phyloP scores from a whole-genome alignment of 768 basidiomycete species.

The Kwoniella sp. region DNA sequence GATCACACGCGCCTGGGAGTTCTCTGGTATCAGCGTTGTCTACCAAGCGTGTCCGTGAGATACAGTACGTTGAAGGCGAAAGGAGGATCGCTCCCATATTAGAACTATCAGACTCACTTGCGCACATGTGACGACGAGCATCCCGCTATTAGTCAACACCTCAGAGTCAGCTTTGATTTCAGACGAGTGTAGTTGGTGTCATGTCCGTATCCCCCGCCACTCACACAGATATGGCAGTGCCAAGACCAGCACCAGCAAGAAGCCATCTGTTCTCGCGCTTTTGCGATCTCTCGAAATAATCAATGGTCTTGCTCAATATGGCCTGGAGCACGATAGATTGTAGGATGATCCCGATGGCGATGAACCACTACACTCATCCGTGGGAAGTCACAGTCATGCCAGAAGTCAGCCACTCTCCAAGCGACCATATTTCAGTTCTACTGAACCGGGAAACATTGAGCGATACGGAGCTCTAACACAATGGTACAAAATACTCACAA shows the following conservation, averaged over 20 bases:
- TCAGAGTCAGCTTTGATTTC: too few species aligned
- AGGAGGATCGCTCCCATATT: background rate
- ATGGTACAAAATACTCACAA: background rate
- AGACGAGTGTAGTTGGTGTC: too few species aligned
- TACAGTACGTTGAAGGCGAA: background rate
- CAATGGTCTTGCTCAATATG: background rate
- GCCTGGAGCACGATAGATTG: background rate
- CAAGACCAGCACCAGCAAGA: background rate
- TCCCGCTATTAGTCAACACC: background rate
- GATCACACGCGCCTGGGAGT: background rate
- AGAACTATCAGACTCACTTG: constrained; percentile 3
- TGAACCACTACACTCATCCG: constrained; percentile 3
- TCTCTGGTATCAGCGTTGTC: background rate
- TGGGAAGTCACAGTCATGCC: background rate
- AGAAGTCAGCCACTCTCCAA: background rate
- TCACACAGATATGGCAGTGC: background rate
- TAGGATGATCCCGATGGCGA: background rate
- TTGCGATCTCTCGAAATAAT: background rate
- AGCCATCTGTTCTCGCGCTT: background rate
- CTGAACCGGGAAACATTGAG: background rate
- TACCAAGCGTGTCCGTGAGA: background rate
- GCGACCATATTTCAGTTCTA: background rate
- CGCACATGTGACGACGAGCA: background rate
- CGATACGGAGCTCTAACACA: background rate
- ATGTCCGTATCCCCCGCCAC: background rate